Evolutionary conservation across 768 basidiomycete genomes (phyloP).

Genomic region (Kwoniella bestiolae): DNA sequence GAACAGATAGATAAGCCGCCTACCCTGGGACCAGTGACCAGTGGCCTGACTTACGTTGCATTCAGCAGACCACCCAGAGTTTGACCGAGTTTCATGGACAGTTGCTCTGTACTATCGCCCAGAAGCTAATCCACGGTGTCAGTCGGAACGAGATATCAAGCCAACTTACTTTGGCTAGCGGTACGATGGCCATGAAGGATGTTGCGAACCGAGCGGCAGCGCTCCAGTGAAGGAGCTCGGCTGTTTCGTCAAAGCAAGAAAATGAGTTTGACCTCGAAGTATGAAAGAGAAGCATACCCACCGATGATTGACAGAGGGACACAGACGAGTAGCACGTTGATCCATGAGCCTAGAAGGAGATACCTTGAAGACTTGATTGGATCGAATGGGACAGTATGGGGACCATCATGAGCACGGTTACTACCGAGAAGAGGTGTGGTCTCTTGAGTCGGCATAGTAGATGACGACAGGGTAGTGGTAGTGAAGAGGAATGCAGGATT

Average conservation of each 20-base stretch:
- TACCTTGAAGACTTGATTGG: slow-evolving; percentile 50
- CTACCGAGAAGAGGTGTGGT: slow-evolving; percentile 23
- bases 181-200: slow-evolving; percentile 81
- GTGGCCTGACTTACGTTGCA: slow-evolving; percentile 62
- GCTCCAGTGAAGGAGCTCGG: slow-evolving; percentile 50
- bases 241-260: slow-evolving; percentile 22
- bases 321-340: slow-evolving; percentile 78
- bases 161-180: slow-evolving; percentile 74
- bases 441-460: slow-evolving; percentile 30
- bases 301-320: slow-evolving; percentile 73
- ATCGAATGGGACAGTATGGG: slow-evolving; percentile 21
- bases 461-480: background rate
- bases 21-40: too few relatives aligned
- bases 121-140: slow-evolving; percentile 29
- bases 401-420: background rate
- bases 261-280: background rate
- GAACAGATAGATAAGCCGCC: too few relatives aligned
- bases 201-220: slow-evolving; percentile 66
- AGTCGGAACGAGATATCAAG: slow-evolving; percentile 9
- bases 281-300: slow-evolving; percentile 56
- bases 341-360: slow-evolving; percentile 61
- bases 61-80: slow-evolving; percentile 86
- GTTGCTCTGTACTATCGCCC: slow-evolving; percentile 58
- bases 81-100: slow-evolving; percentile 69
- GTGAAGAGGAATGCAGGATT: background rate